Base-by-base conservation (phyloP, 1,284 basidiomycete species). In the Puccinia horiana region DNA sequence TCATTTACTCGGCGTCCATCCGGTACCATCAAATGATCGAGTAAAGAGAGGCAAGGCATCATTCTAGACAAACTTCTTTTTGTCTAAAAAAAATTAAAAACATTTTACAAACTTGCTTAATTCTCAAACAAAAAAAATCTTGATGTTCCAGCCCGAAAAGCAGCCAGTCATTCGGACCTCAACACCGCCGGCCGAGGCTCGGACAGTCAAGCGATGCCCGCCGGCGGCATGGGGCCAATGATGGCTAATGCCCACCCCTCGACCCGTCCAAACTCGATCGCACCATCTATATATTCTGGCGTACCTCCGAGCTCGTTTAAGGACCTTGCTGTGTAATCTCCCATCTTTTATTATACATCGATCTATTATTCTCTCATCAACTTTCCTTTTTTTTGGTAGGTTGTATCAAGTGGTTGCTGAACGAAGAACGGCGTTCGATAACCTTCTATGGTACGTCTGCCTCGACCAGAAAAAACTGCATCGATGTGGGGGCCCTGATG, bases 401-500 rank as follows among this genome's bases (percentile, higher is more conserved):
- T 23, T 79, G 32, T 79, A 79, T 79, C 77, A 79, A 58, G 67
- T 81, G 23, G 78, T 81, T 44, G 78, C 78, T 35, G 78, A 81
- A 49, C 67, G 78, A 18, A 26, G 78, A 23, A 81, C 78, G 12
- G 78, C 78, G 26, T 81, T 81, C 37, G 78, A 81, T 65, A 81
- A 81, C 44, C 67, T 81, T 11, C 37, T 81, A 40, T 81, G 78
- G 78, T 81, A 42, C 32, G 78, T 37, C 6, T 44, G 20, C 40
- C 37, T 18, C n/a, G 16, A 32, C 8, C 11, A 58, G 32, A 58
- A 72, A 9, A 29, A 72, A 52, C n/a, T n/a, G n/a, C n/a, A n/a
- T n/a, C n/a, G n/a, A n/a, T n/a, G n/a, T n/a, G n/a, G n/a, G n/a
- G n/a, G n/a, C n/a, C n/a, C n/a, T n/a, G n/a, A n/a, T n/a, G n/a